Percentiles rank a stretch among this genome's conserved stretches.
phyloP scores from a whole-genome alignment of 768 basidiomycete species.

The Podaxis sp. region DNA sequence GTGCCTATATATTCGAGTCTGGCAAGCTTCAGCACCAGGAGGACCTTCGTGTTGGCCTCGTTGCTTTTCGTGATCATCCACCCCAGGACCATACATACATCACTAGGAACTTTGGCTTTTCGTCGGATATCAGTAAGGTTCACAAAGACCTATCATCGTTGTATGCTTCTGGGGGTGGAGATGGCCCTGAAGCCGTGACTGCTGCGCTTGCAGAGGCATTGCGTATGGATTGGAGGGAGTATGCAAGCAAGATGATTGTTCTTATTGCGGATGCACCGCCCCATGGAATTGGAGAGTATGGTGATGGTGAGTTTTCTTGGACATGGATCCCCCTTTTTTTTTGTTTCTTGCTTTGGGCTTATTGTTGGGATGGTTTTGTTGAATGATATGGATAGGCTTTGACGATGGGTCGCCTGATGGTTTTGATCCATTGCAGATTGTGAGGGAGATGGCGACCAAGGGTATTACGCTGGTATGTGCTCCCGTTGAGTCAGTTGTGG shows the following conservation, averaged over 20 bases:
- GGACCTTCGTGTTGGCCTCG: constrained; percentile 87
- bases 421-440: constrained; percentile 84
- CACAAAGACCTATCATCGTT: constrained; percentile 79
- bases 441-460: constrained; percentile 82
- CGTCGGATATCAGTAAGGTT: constrained; percentile 85
- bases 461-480: constrained; percentile 84
- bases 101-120: constrained; percentile 92
- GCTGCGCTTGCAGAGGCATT: constrained; percentile 86
- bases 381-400: constrained; percentile 54
- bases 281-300: constrained; percentile 96
- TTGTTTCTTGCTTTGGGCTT: not conserved
- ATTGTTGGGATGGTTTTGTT: constrained; percentile 12
- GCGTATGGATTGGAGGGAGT: constrained; percentile 86
- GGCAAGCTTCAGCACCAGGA: constrained; percentile 85
- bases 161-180: constrained; percentile 89
- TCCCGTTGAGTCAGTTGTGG: not conserved
- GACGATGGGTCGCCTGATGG: constrained; percentile 95
- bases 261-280: constrained; percentile 97
- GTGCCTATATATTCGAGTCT: constrained; percentile 91
- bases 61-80: constrained; percentile 96
- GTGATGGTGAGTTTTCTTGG: constrained; percentile 68
- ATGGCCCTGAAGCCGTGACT: constrained; percentile 96
- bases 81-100: constrained; percentile 97
- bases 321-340: too few species aligned
- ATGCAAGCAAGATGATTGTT: constrained; percentile 93